Conservation (phyloP, 176 grass and related monocot species). For the bread wheat (Triticum aestivum) region DNA sequence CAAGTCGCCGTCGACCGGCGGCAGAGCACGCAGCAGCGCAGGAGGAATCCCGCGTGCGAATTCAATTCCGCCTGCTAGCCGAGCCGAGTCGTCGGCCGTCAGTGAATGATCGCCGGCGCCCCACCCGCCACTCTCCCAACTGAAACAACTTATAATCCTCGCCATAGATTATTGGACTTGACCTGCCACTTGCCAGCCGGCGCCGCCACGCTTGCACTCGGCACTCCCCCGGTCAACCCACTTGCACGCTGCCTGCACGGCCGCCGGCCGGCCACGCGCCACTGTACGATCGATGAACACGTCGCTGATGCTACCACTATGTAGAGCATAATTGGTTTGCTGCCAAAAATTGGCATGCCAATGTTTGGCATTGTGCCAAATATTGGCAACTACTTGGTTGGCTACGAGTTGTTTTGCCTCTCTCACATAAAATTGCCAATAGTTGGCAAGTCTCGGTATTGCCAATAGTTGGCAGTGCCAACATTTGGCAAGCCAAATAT, state of each 20-base stretch:
- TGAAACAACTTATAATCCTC: background rate
- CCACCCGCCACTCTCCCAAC: slow-evolving; percentile 38
- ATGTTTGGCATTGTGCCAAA: no score
- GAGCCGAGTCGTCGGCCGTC: background rate
- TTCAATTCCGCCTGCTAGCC: background rate
- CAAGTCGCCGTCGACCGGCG: no score
- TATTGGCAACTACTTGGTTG: no score
- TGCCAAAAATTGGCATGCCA: no score
- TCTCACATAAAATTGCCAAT: no score
- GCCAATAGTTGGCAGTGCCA: no score
- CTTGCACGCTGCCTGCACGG: background rate
- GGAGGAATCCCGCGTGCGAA: background rate
- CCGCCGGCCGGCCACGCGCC: background rate
- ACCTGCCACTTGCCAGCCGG: background rate
- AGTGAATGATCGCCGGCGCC: background rate
- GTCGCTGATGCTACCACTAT: background rate
- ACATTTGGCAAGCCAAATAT: no score
- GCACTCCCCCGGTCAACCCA: no score
- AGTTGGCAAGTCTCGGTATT: no score
- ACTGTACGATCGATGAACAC: background rate
- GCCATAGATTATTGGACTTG: background rate
- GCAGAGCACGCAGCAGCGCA: background rate
- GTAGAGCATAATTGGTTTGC: no score
- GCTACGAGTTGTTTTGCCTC: no score
- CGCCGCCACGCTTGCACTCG: background rate